These are phyloP conservation scores for Malassezia sp. DNA, from an alignment of 1,284 basidiomycete genomes.

Conservation along the genomic window DNA sequence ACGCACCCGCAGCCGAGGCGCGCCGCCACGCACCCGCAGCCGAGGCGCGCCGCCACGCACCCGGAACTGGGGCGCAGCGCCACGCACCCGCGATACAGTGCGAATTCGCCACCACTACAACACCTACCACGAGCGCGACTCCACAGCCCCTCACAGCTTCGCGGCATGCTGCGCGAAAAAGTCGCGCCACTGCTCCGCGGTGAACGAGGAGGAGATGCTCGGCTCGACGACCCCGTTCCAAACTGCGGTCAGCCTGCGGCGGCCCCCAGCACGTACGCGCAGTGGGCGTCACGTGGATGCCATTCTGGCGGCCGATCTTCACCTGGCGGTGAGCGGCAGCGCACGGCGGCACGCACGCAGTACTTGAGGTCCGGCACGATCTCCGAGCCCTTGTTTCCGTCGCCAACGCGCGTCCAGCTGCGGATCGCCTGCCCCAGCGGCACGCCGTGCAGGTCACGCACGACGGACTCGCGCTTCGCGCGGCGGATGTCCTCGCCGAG, in stretches of 20 bases:
- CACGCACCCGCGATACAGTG: no score
- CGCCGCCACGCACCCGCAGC: no score
- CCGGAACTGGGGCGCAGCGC: no score
- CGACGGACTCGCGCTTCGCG: conserved; percentile 31
- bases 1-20: no score
- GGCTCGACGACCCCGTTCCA: conserved; percentile 60
- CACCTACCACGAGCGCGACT: no score
- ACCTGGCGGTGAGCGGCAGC: conserved; percentile 47
- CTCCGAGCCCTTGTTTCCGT: conserved; percentile 62
- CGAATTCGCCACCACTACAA: no score
- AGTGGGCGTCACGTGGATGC: conserved; percentile 82
- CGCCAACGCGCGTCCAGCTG: conserved; percentile 55
- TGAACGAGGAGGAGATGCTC: conserved; percentile 73
- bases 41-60: no score
- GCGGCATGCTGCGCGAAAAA: conserved; percentile 62
- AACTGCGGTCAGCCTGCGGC: conserved; percentile 5
- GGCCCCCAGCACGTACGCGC: conserved; percentile 48
- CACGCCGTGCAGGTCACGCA: conserved; percentile 49
- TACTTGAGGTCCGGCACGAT: conserved; percentile 78
- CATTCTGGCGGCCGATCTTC: conserved; percentile 80
- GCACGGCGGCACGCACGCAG: conserved; percentile 47
- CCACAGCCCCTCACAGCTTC: no score
- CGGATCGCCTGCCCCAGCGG: conserved; percentile 50
- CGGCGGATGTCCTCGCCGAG: conserved; percentile 48
- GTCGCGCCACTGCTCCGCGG: conserved; percentile 68